Conservation (phyloP, 106 monocot species). For the Iris macrosiphon region DNA sequence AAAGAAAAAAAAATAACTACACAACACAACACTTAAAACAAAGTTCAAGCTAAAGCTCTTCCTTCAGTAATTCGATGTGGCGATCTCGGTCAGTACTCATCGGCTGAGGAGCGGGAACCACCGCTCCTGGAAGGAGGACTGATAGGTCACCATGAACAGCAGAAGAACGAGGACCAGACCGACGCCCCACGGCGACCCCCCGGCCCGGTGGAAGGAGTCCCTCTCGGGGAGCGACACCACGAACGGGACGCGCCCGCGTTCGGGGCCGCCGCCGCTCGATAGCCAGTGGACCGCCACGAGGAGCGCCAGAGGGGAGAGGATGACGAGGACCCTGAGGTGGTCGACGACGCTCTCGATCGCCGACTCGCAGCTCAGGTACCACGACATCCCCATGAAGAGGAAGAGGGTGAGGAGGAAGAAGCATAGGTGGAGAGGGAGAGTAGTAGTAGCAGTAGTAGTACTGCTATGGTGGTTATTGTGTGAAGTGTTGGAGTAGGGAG, state of each 20-base stretch:
- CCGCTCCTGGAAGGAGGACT: constrained; percentile 41
- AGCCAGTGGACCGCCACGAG: constrained; percentile 47
- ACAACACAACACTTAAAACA: no score
- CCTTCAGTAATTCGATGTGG: neutral
- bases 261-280: constrained; percentile 7
- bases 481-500: constrained; percentile 10
- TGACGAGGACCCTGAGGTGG: constrained; percentile 29
- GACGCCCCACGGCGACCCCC: constrained; percentile 79
- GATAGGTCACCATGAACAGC: constrained; percentile 71
- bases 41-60: no score
- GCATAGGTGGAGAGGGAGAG: constrained; percentile 53
- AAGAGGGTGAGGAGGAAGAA: constrained; percentile 49
- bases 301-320: constrained; percentile 51
- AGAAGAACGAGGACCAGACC: constrained; percentile 44
- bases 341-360: constrained; percentile 37
- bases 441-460: no score
- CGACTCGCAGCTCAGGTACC: constrained; percentile 67
- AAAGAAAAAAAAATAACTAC: no score
- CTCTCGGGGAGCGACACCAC: constrained; percentile 23
- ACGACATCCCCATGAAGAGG: constrained; percentile 35
- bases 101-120: constrained; percentile 63
- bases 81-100: neutral
- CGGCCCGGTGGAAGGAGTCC: constrained; percentile 28
- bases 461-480: neutral
- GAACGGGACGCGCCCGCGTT: constrained; percentile 11